phyloP scores from a whole-genome alignment of 441 rosid genomes.

The Populus hybrid region DNA sequence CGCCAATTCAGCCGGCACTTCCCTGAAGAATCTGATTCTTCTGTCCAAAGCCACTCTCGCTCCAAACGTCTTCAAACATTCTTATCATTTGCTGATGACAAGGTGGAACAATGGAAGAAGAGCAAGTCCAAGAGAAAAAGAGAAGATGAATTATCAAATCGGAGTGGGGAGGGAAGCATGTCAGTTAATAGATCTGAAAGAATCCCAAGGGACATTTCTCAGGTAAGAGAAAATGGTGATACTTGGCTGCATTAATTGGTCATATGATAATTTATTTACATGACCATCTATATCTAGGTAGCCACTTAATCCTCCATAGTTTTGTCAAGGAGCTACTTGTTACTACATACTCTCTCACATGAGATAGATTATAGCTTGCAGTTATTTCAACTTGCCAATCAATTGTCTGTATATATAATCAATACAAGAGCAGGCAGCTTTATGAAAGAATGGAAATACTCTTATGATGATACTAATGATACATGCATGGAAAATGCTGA shows the following conservation, averaged over 20 bases:
- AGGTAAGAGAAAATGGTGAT: conserved; percentile 20
- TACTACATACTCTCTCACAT: neutral
- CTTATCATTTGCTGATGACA: conserved; percentile 57
- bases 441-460: neutral
- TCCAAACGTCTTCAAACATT: conserved; percentile 54
- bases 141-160: conserved; percentile 23
- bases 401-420: neutral
- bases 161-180: conserved; percentile 12
- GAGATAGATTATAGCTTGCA: neutral
- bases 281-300: neutral
- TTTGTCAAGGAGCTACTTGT: neutral
- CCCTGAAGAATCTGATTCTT: conserved; percentile 30
- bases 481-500: neutral
- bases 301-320: neutral
- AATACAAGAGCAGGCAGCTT: neutral
- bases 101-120: conserved; percentile 36
- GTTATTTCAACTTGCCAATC: neutral
- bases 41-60: conserved; percentile 31
- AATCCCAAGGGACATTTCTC: conserved; percentile 23
- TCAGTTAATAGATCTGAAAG: conserved; percentile 19
- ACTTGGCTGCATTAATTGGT: conserved; percentile 28
- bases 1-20: conserved; percentile 44
- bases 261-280: neutral
- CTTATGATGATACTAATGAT: neutral
- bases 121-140: conserved; percentile 60